These are phyloP conservation scores for Aspergillus pseudoviridinutans DNA, from an alignment of 2,329 filamentous ascomycete genomes.

Conservation along the genomic window DNA sequence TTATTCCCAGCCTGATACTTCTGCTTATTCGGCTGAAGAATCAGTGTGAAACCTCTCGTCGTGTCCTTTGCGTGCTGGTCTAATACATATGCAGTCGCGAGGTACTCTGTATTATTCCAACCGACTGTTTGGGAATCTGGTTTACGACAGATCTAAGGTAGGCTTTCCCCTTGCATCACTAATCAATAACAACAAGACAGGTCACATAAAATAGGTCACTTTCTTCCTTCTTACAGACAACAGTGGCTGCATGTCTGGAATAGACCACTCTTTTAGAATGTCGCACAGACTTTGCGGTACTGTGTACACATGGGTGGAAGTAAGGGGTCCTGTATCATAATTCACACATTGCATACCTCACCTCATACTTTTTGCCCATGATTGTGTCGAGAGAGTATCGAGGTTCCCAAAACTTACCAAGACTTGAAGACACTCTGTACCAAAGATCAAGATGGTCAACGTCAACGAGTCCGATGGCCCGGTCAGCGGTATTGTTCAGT, in stretches of 20 bases:
- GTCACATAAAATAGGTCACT: background rate
- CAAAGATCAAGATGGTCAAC: background rate
- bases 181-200: background rate
- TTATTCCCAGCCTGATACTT: background rate
- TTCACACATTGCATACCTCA: background rate
- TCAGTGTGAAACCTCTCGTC: background rate
- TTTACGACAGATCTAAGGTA: background rate
- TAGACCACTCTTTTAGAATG: too few species aligned
- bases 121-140: background rate
- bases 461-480: background rate
- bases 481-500: background rate
- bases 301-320: background rate
- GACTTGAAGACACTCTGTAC: background rate
- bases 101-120: background rate
- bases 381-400: background rate
- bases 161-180: background rate
- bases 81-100: background rate
- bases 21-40: background rate
- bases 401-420: background rate
- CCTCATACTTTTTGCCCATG: background rate
- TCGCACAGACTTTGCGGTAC: background rate
- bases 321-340: background rate
- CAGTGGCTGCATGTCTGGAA: background rate
- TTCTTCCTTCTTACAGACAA: background rate
- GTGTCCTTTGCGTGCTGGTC: background rate